phyloP scores from a whole-genome alignment of 2,329 filamentous ascomycete species.

The Samsoniella hepiali region DNA sequence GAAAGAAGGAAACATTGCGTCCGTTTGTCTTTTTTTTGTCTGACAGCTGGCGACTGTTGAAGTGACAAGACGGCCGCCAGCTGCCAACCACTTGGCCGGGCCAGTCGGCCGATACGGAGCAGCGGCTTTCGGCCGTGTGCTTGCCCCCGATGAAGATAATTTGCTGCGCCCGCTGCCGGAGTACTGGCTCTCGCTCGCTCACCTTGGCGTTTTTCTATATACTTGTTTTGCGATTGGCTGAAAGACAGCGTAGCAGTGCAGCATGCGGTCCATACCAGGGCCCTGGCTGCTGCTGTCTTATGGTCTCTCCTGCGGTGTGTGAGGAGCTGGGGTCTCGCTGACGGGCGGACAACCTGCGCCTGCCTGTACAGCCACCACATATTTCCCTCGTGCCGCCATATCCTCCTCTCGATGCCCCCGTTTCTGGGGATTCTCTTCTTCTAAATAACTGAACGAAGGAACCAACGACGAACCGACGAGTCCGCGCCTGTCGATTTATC shows the following conservation, averaged over 20 bases:
- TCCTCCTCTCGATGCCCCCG: neutral
- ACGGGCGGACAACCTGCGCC: neutral
- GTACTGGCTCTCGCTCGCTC: neutral
- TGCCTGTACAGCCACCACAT: neutral
- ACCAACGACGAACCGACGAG: neutral
- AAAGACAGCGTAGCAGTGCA: neutral
- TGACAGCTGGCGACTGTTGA: neutral
- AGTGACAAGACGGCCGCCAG: neutral
- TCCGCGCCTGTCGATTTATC: too few species aligned
- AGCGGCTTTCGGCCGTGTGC: conserved; percentile 7
- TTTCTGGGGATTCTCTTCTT: too few species aligned
- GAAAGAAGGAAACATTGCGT: neutral
- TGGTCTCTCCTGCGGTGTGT: neutral
- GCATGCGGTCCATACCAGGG: neutral
- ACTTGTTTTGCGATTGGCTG: neutral
- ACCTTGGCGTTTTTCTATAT: neutral
- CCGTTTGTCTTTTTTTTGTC: neutral
- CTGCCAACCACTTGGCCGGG: neutral
- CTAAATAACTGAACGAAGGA: neutral
- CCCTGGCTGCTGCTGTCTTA: neutral
- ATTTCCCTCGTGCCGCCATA: neutral
- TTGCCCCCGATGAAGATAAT: neutral
- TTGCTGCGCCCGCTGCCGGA: neutral
- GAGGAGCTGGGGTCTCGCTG: neutral
- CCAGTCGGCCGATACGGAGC: neutral